Conservation (phyloP, 2,329 filamentous ascomycete species). For the Macrophomina tecta region DNA sequence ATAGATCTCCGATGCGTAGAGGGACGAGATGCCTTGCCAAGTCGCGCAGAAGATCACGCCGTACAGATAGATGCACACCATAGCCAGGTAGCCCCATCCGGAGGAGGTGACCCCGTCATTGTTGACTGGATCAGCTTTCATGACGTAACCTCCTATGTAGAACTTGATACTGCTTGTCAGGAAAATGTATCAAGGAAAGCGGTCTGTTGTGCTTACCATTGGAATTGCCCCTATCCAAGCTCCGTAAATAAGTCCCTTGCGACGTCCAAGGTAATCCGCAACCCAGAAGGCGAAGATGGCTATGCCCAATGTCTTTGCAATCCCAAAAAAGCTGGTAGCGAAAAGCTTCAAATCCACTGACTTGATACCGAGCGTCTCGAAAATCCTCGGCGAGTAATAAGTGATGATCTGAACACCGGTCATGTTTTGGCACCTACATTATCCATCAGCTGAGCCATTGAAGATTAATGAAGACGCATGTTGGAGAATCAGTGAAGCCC, state of each 20-base stretch:
- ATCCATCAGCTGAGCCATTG: not conserved
- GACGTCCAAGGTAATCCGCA: constrained; percentile 48
- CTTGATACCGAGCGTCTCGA: constrained; percentile 53
- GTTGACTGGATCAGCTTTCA: constrained; percentile 57
- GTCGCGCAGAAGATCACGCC: constrained; percentile 58
- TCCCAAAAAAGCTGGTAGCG: constrained; percentile 60
- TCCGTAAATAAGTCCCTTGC: constrained; percentile 54
- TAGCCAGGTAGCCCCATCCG: constrained; percentile 59
- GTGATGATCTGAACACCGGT: constrained; percentile 42
- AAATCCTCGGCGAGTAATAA: constrained; percentile 47
- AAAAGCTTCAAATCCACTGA: constrained; percentile 50
- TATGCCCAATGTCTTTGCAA: constrained; percentile 26
- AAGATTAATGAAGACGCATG: not conserved
- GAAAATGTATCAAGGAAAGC: not conserved
- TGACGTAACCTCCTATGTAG: constrained; percentile 61
- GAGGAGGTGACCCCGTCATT: constrained; percentile 51
- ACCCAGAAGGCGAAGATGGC: constrained; percentile 37
- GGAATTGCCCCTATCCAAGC: constrained; percentile 56
- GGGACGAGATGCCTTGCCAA: constrained; percentile 52
- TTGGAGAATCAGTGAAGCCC: constrained; percentile 41
- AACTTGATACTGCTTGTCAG: constrained; percentile 35
- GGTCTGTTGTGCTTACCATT: constrained; percentile 36
- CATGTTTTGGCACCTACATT: not conserved
- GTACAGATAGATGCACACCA: constrained; percentile 62
- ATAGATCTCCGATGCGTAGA: constrained; percentile 58